A percentile compares a stretch with the other conserved stretches of the same genome.
phyloP scores from a whole-genome alignment of 371 early-diverging fungal genomes.

The Mortierella sp. region DNA sequence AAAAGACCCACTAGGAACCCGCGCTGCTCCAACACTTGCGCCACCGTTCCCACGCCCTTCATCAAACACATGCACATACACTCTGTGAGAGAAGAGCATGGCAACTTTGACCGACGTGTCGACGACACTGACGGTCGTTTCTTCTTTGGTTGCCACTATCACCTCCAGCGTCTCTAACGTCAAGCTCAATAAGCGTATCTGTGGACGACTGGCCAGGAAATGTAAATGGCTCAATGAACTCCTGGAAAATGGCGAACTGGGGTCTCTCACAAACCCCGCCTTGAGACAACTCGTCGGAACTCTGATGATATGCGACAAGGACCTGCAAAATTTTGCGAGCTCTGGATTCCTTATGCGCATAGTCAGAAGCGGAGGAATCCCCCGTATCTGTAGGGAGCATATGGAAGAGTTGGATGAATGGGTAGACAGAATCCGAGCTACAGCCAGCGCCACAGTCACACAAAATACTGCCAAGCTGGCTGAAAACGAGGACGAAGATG shows the following conservation, averaged over 20 bases:
- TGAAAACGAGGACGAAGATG: too few relatives aligned
- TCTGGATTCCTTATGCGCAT: constrained; percentile 23
- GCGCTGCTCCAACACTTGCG: too few relatives aligned
- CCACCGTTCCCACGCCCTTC: too few relatives aligned
- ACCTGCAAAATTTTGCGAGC: constrained; percentile 25
- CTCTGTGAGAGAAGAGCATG: too few relatives aligned
- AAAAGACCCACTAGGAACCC: too few relatives aligned
- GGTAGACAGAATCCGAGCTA: constrained; percentile 1
- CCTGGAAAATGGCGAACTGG: constrained; percentile 15
- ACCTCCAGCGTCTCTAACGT: constrained; percentile 1
- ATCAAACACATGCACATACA: too few relatives aligned
- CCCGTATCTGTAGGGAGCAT: constrained; percentile 12
- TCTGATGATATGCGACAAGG: constrained; percentile 16
- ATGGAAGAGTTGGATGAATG: constrained; percentile 11
- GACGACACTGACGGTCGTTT: constrained; percentile 1
- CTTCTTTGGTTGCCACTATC: constrained; percentile 9
- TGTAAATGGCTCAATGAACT: constrained; percentile 15
- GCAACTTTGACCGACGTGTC: constrained; percentile 6
- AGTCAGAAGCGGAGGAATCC: constrained; percentile 13
- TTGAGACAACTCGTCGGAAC: not conserved
- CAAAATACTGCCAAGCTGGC: not conserved
- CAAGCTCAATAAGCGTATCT: constrained; percentile 15
- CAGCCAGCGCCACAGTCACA: not conserved
- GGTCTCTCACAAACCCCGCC: constrained; percentile 1
- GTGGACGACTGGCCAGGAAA: constrained; percentile 17